These are phyloP conservation scores for Scutellaria galericulata DNA, from an alignment of 257 asterid genomes.

Conservation along the genomic window DNA sequence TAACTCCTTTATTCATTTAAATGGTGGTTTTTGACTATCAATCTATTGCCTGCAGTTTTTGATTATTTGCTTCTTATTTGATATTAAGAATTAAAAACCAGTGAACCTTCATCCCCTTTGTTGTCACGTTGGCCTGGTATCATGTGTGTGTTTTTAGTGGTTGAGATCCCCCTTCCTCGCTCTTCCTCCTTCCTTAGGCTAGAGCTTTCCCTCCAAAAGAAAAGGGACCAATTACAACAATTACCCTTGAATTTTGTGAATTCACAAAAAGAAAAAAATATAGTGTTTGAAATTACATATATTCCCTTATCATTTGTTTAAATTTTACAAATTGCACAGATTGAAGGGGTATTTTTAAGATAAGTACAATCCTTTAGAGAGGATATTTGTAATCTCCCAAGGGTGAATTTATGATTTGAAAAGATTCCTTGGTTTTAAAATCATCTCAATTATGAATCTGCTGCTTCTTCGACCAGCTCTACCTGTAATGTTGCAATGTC, in stretches of 20 bases:
- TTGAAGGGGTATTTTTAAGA: too few relatives aligned
- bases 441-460: neutral
- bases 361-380: too few relatives aligned
- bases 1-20: constrained; percentile 21
- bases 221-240: too few relatives aligned
- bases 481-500: neutral
- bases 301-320: too few relatives aligned
- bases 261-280: too few relatives aligned
- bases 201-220: neutral
- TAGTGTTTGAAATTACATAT: too few relatives aligned
- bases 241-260: too few relatives aligned
- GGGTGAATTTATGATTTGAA: too few relatives aligned
- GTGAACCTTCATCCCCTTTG: neutral
- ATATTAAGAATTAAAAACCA: neutral
- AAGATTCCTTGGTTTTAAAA: too few relatives aligned
- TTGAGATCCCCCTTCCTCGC: neutral
- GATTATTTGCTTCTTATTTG: constrained; percentile 7
- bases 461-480: neutral
- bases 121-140: constrained; percentile 16
- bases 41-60: constrained; percentile 1
- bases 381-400: too few relatives aligned
- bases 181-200: neutral
- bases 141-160: neutral
- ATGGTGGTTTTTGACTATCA: neutral
- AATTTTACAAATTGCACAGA: too few relatives aligned